Conservation (phyloP, 2,329 filamentous ascomycete genomes). For the Ilyonectria robusta region DNA sequence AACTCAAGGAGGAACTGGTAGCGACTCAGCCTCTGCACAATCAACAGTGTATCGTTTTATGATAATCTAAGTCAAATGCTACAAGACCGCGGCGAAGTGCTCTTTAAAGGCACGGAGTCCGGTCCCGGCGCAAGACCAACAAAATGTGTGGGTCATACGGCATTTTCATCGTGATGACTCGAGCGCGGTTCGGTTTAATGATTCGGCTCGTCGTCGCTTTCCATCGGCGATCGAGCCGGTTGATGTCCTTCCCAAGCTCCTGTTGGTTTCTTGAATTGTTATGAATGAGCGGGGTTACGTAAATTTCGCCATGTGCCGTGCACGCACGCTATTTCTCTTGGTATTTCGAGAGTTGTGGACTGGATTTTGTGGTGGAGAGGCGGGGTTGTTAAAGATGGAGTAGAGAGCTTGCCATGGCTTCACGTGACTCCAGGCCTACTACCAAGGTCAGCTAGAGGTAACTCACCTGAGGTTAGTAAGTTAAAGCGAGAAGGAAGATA, state of each 20-base stretch:
- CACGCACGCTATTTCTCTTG: slow-evolving; percentile 9
- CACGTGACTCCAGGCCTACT: not conserved
- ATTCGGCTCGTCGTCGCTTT: slow-evolving; percentile 4
- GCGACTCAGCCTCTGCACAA: not conserved
- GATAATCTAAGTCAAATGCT: not conserved
- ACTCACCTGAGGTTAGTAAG: too few relatives aligned
- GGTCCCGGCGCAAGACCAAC: slow-evolving; percentile 10
- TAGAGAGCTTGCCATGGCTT: not conserved
- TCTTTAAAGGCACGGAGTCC: not conserved
- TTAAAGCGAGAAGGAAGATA: too few relatives aligned
- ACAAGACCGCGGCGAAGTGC: not conserved
- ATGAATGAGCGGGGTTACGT: slow-evolving; percentile 2
- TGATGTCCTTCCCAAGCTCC: slow-evolving; percentile 1
- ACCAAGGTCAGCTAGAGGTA: not conserved
- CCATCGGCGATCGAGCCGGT: slow-evolving; percentile 9
- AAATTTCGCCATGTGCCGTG: not conserved
- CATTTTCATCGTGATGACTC: not conserved
- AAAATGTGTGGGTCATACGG: slow-evolving; percentile 1
- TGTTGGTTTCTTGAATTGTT: slow-evolving; percentile 3
- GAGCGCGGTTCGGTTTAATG: not conserved
- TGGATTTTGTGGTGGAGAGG: slow-evolving; percentile 1
- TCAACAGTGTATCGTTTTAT: not conserved
- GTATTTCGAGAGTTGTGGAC: slow-evolving; percentile 14
- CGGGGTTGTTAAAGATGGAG: not conserved
- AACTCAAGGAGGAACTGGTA: not conserved